These are phyloP conservation scores for Sarocladium strictum DNA, from an alignment of 2,329 filamentous ascomycete genomes.

Conservation along the genomic window DNA sequence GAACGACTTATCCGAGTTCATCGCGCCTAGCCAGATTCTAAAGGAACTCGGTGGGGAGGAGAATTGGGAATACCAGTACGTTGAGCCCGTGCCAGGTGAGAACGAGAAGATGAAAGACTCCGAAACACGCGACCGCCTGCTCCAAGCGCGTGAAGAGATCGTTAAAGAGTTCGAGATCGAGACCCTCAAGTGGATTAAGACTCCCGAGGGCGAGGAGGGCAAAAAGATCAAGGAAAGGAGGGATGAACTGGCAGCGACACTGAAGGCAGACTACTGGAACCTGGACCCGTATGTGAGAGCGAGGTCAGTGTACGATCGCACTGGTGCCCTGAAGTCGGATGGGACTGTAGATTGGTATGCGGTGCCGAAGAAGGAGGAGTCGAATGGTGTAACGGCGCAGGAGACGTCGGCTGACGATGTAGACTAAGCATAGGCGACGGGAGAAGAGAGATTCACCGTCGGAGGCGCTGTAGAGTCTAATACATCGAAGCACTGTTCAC, in stretches of 20 bases:
- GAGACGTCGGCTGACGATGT: slow-evolving; percentile 39
- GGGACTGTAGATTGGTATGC: slow-evolving; percentile 68
- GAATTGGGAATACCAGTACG: slow-evolving; percentile 75
- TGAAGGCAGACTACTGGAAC: slow-evolving; percentile 78
- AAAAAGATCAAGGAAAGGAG: slow-evolving; percentile 50
- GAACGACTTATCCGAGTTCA: slow-evolving; percentile 72
- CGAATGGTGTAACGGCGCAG: slow-evolving; percentile 14
- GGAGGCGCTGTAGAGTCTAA: too few relatives aligned
- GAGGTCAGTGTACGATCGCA: slow-evolving; percentile 77
- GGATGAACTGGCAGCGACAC: slow-evolving; percentile 51
- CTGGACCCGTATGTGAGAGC: slow-evolving; percentile 84
- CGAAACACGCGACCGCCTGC: slow-evolving; percentile 55
- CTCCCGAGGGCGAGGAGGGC: slow-evolving; percentile 34
- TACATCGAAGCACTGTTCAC: not conserved
- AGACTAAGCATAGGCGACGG: slow-evolving; percentile 26
- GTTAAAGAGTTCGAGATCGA: slow-evolving; percentile 67
- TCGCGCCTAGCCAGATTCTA: slow-evolving; percentile 64
- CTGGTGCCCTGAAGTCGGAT: slow-evolving; percentile 60
- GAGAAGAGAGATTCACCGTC: not conserved
- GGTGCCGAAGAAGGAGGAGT: slow-evolving; percentile 15
- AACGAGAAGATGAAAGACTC: slow-evolving; percentile 68
- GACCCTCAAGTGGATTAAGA: slow-evolving; percentile 68
- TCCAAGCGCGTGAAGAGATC: slow-evolving; percentile 58
- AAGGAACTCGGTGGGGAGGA: slow-evolving; percentile 84
- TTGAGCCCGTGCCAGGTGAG: slow-evolving; percentile 70